phyloP scores from a whole-genome alignment of 2,329 filamentous ascomycete species.

The Cladobotryum protrusum region DNA sequence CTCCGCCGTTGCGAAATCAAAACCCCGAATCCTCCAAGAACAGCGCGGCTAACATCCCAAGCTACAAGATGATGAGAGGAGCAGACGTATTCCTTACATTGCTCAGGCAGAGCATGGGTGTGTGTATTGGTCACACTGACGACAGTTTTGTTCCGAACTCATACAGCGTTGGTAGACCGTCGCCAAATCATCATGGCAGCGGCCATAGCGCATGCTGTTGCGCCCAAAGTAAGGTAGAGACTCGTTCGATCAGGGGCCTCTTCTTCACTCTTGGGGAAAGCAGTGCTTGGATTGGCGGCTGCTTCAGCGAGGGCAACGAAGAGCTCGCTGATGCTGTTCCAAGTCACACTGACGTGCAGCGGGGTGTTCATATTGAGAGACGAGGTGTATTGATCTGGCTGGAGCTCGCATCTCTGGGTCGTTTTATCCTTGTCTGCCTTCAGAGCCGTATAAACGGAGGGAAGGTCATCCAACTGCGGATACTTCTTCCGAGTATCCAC shows the following conservation, averaged over 20 bases:
- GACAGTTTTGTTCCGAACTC: no score
- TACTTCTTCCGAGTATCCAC: slow-evolving; percentile 72
- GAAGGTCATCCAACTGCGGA: slow-evolving; percentile 79
- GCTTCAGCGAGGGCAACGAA: slow-evolving; percentile 90
- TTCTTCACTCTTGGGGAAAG: slow-evolving; percentile 85
- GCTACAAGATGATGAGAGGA: not conserved
- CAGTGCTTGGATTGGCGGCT: slow-evolving; percentile 80
- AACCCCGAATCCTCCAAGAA: not conserved
- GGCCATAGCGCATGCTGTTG: slow-evolving; percentile 57
- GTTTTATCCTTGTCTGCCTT: slow-evolving; percentile 96
- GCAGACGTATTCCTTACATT: not conserved
- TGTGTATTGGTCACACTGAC: not conserved
- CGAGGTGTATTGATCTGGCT: slow-evolving; percentile 88
- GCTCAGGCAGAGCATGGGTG: not conserved
- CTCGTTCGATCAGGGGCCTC: slow-evolving; percentile 77
- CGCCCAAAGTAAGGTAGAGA: slow-evolving; percentile 78
- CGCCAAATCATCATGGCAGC: slow-evolving; percentile 62
- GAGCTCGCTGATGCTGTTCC: slow-evolving; percentile 88
- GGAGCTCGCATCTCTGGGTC: slow-evolving; percentile 84
- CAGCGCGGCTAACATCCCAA: not conserved
- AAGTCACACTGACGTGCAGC: slow-evolving; percentile 89
- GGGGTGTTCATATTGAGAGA: slow-evolving; percentile 83
- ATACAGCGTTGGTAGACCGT: slow-evolving; percentile 45
- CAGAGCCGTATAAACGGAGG: slow-evolving; percentile 83
- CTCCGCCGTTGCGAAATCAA: not conserved